A percentile compares a stretch with the other conserved stretches of the same genome.
phyloP scores from a whole-genome alignment of 2,329 filamentous ascomycete genomes.

The Albifimbria verrucaria region DNA sequence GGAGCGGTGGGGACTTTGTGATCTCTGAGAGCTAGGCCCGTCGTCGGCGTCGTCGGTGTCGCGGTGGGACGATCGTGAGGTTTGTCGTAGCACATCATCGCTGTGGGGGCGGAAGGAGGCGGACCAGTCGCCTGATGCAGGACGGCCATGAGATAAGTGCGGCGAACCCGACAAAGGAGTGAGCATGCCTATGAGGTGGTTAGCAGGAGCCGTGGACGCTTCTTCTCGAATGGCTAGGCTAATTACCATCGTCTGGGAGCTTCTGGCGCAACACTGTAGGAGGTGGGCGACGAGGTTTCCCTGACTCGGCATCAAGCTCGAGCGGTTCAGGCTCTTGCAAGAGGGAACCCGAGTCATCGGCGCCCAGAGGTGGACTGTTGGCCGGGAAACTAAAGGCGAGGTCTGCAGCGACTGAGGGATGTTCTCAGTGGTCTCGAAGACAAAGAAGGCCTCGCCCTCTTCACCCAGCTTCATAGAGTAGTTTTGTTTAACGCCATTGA shows the following conservation, averaged over 20 bases:
- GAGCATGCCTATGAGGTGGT: slow-evolving; percentile 36
- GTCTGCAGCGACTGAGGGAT: slow-evolving; percentile 95
- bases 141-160: slow-evolving; percentile 42
- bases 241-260: slow-evolving; percentile 25
- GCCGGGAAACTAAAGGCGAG: slow-evolving; percentile 89
- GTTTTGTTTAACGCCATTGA: slow-evolving; percentile 88
- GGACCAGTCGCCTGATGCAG: slow-evolving; percentile 50
- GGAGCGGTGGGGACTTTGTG: slow-evolving; percentile 76
- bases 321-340: slow-evolving; percentile 69
- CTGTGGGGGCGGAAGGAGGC: slow-evolving; percentile 45
- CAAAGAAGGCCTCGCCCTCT: slow-evolving; percentile 96
- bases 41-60: slow-evolving; percentile 35
- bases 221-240: slow-evolving; percentile 4
- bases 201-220: slow-evolving; percentile 2
- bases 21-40: slow-evolving; percentile 49
- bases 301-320: slow-evolving; percentile 52
- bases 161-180: slow-evolving; percentile 54
- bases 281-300: slow-evolving; percentile 39
- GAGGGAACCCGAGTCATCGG: slow-evolving; percentile 25
- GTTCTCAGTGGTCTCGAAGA: slow-evolving; percentile 89
- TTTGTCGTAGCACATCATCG: slow-evolving; percentile 50
- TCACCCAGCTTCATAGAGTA: slow-evolving; percentile 99
- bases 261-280: slow-evolving; percentile 37
- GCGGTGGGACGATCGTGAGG: slow-evolving; percentile 35
- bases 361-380: slow-evolving; percentile 69